Evolutionary conservation across 495 filamentous ascomycete genomes (phyloP), one percentile per base, ranked within the genome.

Genomic region (Echria macrotheca): DNA sequence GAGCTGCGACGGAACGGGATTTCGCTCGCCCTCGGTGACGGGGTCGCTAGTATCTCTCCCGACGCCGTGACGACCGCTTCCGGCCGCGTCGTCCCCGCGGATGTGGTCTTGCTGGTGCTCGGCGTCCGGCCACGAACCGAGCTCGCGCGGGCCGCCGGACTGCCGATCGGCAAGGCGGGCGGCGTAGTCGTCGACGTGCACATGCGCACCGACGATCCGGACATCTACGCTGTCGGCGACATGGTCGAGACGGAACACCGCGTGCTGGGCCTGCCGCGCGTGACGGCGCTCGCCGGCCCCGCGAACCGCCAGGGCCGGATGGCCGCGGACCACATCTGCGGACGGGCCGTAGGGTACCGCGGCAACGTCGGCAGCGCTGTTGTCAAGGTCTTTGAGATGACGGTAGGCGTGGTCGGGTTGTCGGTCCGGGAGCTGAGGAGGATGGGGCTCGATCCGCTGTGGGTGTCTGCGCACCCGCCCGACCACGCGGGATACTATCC

Each of bases 181-280:
- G 44, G 65, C 1, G 40, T 23, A 6, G 59, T 60, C 22, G 64
- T 64, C 47, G 31, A 26, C 3, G n/a, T n/a, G n/a, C 47, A 49
- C 15, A 63, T 67, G 57, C 64, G 65, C 50, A 65, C 60, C 0
- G 55, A 53, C 9, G 62, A 67, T 33, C 55, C 59, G 32, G 53
- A 65, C 38, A 64, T 67, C 47, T 67, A 65, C 52, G 60, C 60
- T 6, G 62, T 64, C 5, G 64, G 64, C 2, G 64, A 67, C 49
- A 65, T 67, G 64, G 58, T 60, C 17, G 59, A 65, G 48, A 59
- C 64, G 8, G 26, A 49, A 10, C 41, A 67, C 36, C 21, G 41
- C 12, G 49, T 67, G 21, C 24, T 44, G 2, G 39, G 45, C 11
- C 5, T n/a, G 23, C 22, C 31, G 22, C 18, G 37, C 9, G 35